A percentile compares a stretch with the other conserved stretches of the same genome.
Evolutionary conservation across 257 asterid species (phyloP).

Genomic region (Solanum corneliomulleri): DNA sequence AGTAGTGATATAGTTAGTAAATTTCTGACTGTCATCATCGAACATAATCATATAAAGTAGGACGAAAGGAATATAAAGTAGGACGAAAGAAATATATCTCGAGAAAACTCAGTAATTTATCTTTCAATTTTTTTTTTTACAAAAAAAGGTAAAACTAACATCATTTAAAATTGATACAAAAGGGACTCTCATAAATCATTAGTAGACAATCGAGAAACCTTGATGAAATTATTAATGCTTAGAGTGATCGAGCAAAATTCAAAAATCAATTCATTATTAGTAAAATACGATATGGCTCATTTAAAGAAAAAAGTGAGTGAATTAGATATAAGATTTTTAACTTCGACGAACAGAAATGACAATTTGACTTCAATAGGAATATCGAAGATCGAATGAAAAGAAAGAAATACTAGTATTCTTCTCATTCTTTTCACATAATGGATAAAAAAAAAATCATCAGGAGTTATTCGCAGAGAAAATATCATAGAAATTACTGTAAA

Average conservation of each 20-base stretch:
- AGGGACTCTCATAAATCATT: neutral
- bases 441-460: neutral
- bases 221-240: neutral
- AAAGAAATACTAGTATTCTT: neutral
- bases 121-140: neutral
- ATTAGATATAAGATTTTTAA: too few relatives aligned
- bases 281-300: too few relatives aligned
- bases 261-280: neutral
- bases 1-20: neutral
- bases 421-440: neutral
- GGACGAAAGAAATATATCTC: neutral
- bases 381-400: rapidly evolving
- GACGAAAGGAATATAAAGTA: neutral
- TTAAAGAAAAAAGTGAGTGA: too few relatives aligned
- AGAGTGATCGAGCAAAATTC: neutral
- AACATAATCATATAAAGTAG: neutral
- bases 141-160: neutral
- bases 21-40: neutral
- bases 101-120: neutral
- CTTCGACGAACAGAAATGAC: rapidly evolving
- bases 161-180: too few relatives aligned
- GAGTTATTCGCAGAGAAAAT: neutral
- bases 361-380: neutral
- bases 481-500: neutral
- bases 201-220: neutral